These are phyloP conservation scores for Penicillium bovifimosum DNA, from an alignment of 495 filamentous ascomycete species.

Conservation along the genomic window DNA sequence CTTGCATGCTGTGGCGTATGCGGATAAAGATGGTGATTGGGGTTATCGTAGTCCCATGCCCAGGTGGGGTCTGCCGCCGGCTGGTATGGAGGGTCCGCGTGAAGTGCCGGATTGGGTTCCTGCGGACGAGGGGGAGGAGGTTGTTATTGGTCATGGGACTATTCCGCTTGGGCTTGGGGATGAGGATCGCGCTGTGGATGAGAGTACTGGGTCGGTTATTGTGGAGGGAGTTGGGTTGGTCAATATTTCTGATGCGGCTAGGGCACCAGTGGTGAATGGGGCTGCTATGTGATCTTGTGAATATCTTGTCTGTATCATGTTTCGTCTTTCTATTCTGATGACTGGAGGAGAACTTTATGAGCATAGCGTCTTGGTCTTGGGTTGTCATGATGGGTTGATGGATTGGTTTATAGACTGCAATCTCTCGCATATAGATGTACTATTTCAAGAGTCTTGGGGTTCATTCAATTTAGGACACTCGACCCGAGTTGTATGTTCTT, in stretches of 20 bases:
- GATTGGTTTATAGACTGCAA: background rate
- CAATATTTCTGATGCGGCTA: constrained; percentile 9
- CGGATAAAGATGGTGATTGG: constrained; percentile 75
- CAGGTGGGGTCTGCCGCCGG: constrained; percentile 76
- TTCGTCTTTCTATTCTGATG: background rate
- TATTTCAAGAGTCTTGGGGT: no score
- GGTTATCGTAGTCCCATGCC: constrained; percentile 81
- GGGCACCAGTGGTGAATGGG: background rate
- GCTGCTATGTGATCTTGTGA: background rate
- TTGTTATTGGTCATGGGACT: constrained; percentile 33
- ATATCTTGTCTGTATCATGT: background rate
- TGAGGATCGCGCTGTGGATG: constrained; percentile 11
- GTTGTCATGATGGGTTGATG: background rate
- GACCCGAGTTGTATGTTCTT: no score
- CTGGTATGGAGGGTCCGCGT: constrained; percentile 52
- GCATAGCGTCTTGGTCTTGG: constrained; percentile 6
- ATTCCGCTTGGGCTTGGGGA: constrained; percentile 25
- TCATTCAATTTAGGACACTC: no score
- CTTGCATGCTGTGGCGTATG: constrained; percentile 85
- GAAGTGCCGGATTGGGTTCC: constrained; percentile 44
- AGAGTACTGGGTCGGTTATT: constrained; percentile 10
- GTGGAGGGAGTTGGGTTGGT: constrained; percentile 19
- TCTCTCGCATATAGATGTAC: background rate
- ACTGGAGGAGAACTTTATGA: background rate
- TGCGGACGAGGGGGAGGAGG: constrained; percentile 31